Conservation (phyloP, 768 basidiomycete species). For the Tylopilus sp. region DNA sequence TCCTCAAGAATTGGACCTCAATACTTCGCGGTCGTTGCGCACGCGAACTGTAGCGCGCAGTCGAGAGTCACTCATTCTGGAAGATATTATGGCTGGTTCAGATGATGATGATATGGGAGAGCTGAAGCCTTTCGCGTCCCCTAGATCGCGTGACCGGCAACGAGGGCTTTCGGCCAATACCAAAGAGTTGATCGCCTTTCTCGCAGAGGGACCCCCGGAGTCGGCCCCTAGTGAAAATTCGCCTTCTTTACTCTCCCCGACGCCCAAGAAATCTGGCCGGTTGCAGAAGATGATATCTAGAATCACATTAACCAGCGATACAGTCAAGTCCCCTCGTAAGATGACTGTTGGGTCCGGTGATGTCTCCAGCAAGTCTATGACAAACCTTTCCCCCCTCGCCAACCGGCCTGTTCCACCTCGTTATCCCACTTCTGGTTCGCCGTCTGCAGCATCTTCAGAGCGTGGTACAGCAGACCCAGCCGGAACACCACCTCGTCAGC, state of each 20-base stretch:
- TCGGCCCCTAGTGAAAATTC: constrained; percentile 37
- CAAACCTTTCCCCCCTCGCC: constrained; percentile 47
- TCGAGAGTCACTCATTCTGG: constrained; percentile 69
- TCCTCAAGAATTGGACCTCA: constrained; percentile 30
- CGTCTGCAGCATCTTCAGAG: constrained; percentile 43
- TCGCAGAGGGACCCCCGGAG: constrained; percentile 55
- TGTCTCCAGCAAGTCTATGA: constrained; percentile 32
- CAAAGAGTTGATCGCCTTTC: constrained; percentile 53
- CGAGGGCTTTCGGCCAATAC: constrained; percentile 43
- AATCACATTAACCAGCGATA: constrained; percentile 48
- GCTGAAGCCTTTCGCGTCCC: constrained; percentile 35
- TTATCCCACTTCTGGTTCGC: constrained; percentile 43
- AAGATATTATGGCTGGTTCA: constrained; percentile 69
- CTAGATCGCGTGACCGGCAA: constrained; percentile 34
- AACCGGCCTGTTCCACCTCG: constrained; percentile 63
- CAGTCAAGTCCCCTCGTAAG: constrained; percentile 31
- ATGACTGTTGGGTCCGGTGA: constrained; percentile 25
- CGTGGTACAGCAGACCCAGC: constrained; percentile 18
- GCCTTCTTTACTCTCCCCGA: constrained; percentile 35
- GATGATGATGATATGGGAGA: constrained; percentile 51
- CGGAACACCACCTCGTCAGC: constrained; percentile 19
- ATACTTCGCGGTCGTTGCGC: constrained; percentile 17
- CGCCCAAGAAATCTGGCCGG: constrained; percentile 51
- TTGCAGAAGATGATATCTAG: constrained; percentile 83
- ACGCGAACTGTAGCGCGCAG: constrained; percentile 53